Conservation (phyloP, 495 filamentous ascomycete genomes). For the Letharia lupina region DNA sequence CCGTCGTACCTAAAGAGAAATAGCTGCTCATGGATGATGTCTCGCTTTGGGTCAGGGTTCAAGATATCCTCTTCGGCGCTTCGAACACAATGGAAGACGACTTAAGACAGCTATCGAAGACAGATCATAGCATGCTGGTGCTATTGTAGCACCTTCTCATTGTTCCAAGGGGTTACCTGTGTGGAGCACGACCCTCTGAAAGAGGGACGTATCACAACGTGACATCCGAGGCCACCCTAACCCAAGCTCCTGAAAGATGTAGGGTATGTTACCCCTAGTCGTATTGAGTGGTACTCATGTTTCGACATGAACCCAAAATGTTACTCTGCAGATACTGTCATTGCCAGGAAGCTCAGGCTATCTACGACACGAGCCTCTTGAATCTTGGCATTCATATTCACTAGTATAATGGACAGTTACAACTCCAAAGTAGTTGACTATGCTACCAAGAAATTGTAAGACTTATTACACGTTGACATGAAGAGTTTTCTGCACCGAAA, state of each 20-base stretch:
- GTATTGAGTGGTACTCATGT: not conserved
- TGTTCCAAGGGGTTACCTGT: not conserved
- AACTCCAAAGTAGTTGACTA: not conserved
- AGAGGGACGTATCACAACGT: not conserved
- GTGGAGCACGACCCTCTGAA: not conserved
- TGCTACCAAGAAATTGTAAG: not conserved
- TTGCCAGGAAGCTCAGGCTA: no score
- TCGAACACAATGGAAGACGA: not conserved
- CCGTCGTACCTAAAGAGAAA: not conserved
- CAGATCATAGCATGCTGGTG: not conserved
- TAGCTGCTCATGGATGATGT: not conserved
- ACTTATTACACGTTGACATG: not conserved
- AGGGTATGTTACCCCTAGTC: not conserved
- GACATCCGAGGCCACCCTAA: not conserved
- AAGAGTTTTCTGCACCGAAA: not conserved
- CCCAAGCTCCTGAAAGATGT: not conserved
- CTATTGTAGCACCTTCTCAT: not conserved
- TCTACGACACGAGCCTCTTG: not conserved
- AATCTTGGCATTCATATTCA: not conserved
- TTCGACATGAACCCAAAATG: not conserved
- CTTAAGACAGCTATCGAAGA: not conserved
- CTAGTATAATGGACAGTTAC: not conserved
- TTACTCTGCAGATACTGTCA: no score
- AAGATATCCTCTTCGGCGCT: not conserved
- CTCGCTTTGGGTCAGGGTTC: not conserved